A percentile compares a stretch with the other conserved stretches of the same genome.
These are phyloP conservation scores for Lentinula sp. DNA, from an alignment of 768 basidiomycete species.

Conservation along the genomic window DNA sequence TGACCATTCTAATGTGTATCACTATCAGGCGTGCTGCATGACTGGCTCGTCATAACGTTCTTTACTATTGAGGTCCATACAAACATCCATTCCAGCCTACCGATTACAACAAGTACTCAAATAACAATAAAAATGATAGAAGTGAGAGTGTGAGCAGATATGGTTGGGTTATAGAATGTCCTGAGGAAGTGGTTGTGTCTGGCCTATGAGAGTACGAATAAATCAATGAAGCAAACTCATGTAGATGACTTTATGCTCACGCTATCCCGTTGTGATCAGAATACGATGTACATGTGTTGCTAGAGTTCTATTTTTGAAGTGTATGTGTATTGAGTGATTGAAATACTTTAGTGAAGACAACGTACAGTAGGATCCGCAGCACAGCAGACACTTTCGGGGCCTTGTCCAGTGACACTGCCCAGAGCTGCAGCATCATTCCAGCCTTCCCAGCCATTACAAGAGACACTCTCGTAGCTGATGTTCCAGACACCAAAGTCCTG, in stretches of 20 bases:
- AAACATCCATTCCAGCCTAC: not conserved
- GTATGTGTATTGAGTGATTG: not conserved
- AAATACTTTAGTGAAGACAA: not conserved
- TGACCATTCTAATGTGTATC: not conserved
- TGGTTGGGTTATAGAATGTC: slow-evolving; percentile 10
- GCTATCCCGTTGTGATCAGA: slow-evolving; percentile 61
- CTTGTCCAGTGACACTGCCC: slow-evolving; percentile 58
- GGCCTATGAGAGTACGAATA: slow-evolving; percentile 21
- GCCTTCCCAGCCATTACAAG: slow-evolving; percentile 66
- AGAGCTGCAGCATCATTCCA: slow-evolving; percentile 51
- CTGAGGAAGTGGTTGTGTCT: slow-evolving; percentile 25
- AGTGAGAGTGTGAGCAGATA: slow-evolving; percentile 3
- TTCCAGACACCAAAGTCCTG: slow-evolving; percentile 90
- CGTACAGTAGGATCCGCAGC: slow-evolving; percentile 57
- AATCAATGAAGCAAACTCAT: not conserved
- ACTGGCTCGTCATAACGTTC: not conserved
- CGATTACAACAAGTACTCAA: not conserved
- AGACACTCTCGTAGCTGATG: slow-evolving; percentile 59
- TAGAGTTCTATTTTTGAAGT: slow-evolving; percentile 19
- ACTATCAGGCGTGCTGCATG: not conserved
- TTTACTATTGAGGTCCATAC: not conserved
- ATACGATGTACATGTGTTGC: slow-evolving; percentile 61
- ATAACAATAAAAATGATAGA: not conserved
- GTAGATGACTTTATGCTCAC: slow-evolving; percentile 31
- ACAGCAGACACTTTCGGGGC: slow-evolving; percentile 57